Conservation (phyloP, 352 stramenopile genomes). For the Peronospora belbahrii region DNA sequence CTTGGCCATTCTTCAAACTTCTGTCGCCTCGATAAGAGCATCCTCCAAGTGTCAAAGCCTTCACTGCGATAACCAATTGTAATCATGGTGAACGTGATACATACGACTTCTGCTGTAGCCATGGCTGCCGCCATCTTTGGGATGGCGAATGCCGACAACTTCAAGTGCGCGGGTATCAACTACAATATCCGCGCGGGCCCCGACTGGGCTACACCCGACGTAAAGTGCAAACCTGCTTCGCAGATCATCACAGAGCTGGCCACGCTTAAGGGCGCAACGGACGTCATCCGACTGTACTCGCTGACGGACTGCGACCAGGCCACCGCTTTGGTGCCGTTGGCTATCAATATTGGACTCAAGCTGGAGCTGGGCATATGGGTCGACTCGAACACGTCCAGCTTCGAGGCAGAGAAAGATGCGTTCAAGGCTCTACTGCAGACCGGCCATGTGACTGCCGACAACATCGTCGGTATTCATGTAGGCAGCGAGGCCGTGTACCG, state of each 20-base stretch:
- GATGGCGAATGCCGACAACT: constrained; percentile 21
- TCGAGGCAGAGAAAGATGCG: constrained; percentile 31
- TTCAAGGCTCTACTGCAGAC: constrained; percentile 40
- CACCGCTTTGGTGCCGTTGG: constrained; percentile 28
- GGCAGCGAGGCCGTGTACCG: constrained; percentile 64
- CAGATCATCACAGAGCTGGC: constrained; percentile 44
- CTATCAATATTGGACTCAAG: constrained; percentile 36
- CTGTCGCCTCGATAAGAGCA: too few species aligned
- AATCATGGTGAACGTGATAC: constrained; percentile 33
- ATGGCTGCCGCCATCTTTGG: constrained; percentile 18
- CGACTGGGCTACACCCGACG: constrained; percentile 36
- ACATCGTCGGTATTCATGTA: constrained; percentile 54
- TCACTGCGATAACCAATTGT: too few species aligned
- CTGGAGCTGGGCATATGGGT: constrained; percentile 54
- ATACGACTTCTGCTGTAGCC: constrained; percentile 20
- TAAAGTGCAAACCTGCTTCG: constrained; percentile 48
- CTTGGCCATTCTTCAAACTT: too few species aligned
- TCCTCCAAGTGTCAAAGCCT: not conserved
- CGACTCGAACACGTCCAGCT: constrained; percentile 29
- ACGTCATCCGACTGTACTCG: constrained; percentile 44
- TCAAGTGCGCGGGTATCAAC: constrained; percentile 57
- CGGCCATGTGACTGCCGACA: constrained; percentile 29
- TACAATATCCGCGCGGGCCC: constrained; percentile 61
- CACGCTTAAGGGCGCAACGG: constrained; percentile 37
- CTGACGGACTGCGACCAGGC: constrained; percentile 47